Evolutionary conservation across 805 yeast species (phyloP).

Genomic region (Kurtzmaniella fragi): DNA sequence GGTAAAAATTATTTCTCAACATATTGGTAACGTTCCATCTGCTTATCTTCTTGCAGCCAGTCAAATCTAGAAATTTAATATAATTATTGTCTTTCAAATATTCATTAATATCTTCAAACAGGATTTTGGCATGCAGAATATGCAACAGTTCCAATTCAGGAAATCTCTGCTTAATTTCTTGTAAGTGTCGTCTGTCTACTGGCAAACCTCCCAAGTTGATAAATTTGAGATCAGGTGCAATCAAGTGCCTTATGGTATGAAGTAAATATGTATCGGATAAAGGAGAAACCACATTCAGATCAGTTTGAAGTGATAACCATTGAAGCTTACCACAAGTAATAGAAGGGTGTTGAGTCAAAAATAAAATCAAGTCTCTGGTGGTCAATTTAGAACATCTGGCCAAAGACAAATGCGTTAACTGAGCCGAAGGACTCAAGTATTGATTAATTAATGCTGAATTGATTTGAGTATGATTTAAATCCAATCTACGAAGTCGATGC

Average conservation of each 20-base stretch:
- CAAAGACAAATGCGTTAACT: slow-evolving; percentile 70
- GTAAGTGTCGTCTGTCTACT: slow-evolving; percentile 35
- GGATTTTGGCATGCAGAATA: slow-evolving; percentile 34
- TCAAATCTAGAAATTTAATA: slow-evolving; percentile 60
- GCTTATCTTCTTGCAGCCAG: slow-evolving; percentile 56
- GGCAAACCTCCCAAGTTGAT: slow-evolving; percentile 67
- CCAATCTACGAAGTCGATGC: slow-evolving; percentile 58
- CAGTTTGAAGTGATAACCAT: slow-evolving; percentile 66
- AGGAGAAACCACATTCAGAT: slow-evolving; percentile 57
- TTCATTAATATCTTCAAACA: slow-evolving; percentile 31
- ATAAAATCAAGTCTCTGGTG: slow-evolving; percentile 65
- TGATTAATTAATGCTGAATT: slow-evolving; percentile 55
- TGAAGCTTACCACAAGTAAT: slow-evolving; percentile 41
- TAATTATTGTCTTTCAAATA: slow-evolving; percentile 24
- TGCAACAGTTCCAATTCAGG: slow-evolving; percentile 38
- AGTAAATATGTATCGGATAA: slow-evolving; percentile 47
- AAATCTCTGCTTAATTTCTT: slow-evolving; percentile 35
- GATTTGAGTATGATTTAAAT: slow-evolving; percentile 76
- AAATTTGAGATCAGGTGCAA: slow-evolving; percentile 41
- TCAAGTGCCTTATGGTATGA: slow-evolving; percentile 38
- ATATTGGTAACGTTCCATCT: slow-evolving; percentile 46
- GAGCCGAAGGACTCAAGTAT: slow-evolving; percentile 49
- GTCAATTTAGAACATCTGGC: slow-evolving; percentile 55
- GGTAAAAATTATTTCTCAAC: slow-evolving; percentile 21
- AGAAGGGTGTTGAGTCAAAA: slow-evolving; percentile 70